A percentile compares a stretch with the other conserved stretches of the same genome.
phyloP scores from a whole-genome alignment of 176 grass and related monocot species.

The Lolium rigidum region DNA sequence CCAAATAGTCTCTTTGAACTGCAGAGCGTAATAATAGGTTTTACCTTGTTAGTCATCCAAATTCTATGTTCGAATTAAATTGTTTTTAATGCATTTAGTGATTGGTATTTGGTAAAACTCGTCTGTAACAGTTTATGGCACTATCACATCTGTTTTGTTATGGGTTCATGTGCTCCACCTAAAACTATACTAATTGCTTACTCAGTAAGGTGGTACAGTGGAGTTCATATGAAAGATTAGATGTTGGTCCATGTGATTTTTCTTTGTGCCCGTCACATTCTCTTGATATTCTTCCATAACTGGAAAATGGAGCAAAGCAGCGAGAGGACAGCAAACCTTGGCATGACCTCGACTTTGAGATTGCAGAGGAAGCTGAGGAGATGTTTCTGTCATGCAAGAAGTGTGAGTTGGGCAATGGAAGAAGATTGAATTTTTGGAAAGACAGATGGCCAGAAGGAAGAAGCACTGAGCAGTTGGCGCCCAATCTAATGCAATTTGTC shows the following conservation, averaged over 20 bases:
- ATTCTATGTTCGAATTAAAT: neutral
- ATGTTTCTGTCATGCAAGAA: no score
- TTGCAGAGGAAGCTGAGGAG: no score
- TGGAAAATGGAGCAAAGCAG: no score
- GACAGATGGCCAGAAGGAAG: no score
- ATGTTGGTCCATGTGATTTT: neutral
- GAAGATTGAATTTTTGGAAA: no score
- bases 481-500: no score
- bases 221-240: no score
- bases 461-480: no score
- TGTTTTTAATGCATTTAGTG: neutral
- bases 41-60: neutral
- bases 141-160: neutral
- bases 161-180: neutral
- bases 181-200: neutral
- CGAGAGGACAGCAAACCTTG: no score
- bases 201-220: no score
- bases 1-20: neutral
- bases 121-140: neutral
- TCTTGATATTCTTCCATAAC: neutral
- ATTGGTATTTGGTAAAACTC: neutral
- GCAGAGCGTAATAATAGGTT: neutral
- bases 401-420: no score
- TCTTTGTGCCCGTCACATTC: neutral
- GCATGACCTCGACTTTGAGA: no score